A percentile compares a stretch with the other conserved stretches of the same genome.
Evolutionary conservation across 352 stramenopile genomes (phyloP).

Genomic region (Globisporangium emineosum): DNA sequence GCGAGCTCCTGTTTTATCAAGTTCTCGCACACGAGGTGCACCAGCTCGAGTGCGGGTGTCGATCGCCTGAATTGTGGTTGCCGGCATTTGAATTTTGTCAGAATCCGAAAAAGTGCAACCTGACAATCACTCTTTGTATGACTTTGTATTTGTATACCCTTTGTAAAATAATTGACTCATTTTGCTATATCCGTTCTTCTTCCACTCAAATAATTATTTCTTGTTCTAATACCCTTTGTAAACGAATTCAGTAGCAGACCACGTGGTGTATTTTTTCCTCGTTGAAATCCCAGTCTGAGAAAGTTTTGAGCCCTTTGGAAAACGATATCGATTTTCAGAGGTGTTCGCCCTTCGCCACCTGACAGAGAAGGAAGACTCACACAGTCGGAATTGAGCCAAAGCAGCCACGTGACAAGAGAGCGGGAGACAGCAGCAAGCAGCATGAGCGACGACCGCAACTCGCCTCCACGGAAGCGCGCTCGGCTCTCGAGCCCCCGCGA

Average conservation of each 20-base stretch:
- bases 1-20: no score
- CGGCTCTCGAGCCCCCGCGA: constrained; percentile 21
- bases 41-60: no score
- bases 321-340: background rate
- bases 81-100: no score
- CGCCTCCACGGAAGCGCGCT: constrained; percentile 33
- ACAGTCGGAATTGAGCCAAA: constrained; percentile 6
- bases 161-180: no score
- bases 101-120: no score
- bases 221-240: background rate
- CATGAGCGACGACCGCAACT: constrained; percentile 29
- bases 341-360: background rate
- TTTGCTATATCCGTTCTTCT: no score
- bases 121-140: no score
- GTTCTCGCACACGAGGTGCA: no score
- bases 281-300: background rate
- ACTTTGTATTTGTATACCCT: no score
- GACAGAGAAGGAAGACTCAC: background rate
- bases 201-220: no score
- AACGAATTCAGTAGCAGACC: background rate
- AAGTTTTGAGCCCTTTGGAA: background rate
- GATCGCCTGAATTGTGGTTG: no score
- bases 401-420: constrained; percentile 3
- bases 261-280: background rate
- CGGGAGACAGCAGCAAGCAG: constrained; percentile 4